phyloP scores from a whole-genome alignment of 179 eudicot species.

The Nepenthes alata region DNA sequence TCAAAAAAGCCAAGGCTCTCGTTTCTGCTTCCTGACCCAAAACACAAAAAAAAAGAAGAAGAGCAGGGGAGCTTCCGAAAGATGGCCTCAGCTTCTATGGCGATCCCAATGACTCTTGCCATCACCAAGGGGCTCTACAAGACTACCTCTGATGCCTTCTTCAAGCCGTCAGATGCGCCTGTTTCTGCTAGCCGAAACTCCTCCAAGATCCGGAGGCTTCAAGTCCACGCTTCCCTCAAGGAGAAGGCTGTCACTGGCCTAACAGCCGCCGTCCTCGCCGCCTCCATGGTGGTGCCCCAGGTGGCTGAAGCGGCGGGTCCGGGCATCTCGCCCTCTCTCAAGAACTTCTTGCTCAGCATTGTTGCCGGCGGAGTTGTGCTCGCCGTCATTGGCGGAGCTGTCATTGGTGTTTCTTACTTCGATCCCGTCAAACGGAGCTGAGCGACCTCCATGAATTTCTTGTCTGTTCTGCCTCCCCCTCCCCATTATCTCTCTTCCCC shows the following conservation, averaged over 20 bases:
- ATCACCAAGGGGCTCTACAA: slow-evolving; percentile 11
- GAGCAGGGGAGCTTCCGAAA: background rate
- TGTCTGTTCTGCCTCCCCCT: no score
- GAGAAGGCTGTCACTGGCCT: slow-evolving; percentile 31
- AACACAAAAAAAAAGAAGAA: background rate
- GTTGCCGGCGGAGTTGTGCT: slow-evolving; percentile 34
- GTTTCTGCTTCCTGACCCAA: no score
- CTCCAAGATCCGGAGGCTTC: slow-evolving; percentile 10
- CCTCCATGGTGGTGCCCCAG: slow-evolving; percentile 39
- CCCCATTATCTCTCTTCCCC: no score
- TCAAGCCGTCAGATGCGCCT: slow-evolving; percentile 14
- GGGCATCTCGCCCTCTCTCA: slow-evolving; percentile 29
- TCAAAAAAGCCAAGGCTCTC: background rate
- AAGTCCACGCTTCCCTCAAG: slow-evolving; percentile 24
- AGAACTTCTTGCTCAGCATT: slow-evolving; percentile 47
- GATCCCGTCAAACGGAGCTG: slow-evolving; percentile 41
- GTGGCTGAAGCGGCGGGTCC: slow-evolving; percentile 31
- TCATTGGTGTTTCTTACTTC: slow-evolving; percentile 40
- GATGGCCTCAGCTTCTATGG: slow-evolving; percentile 33
- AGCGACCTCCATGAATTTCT: background rate
- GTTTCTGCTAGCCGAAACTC: background rate
- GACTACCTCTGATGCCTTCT: slow-evolving; percentile 10
- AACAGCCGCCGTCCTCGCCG: slow-evolving; percentile 28
- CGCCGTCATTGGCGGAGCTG: slow-evolving; percentile 27
- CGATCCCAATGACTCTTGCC: slow-evolving; percentile 20